Conservation (phyloP, 2,329 filamentous ascomycete genomes). For the Knoxdaviesia capensis region DNA sequence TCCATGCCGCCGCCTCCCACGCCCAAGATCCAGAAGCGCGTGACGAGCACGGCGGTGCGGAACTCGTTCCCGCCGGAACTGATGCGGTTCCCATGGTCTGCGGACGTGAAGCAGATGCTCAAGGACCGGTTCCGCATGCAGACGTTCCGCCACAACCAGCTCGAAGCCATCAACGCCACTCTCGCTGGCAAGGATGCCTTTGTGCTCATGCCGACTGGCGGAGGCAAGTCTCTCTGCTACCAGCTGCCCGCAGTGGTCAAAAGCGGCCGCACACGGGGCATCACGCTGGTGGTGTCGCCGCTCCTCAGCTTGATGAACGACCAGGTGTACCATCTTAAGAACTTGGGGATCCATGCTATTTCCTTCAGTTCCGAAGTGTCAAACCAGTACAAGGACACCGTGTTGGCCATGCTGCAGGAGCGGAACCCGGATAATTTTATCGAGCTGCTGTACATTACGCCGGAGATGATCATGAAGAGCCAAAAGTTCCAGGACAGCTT, state of each 20-base stretch:
- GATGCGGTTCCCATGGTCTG: slow-evolving; percentile 63
- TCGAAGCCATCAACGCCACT: slow-evolving; percentile 91
- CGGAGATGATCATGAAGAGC: slow-evolving; percentile 88
- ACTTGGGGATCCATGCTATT: slow-evolving; percentile 57
- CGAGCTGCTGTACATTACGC: slow-evolving; percentile 84
- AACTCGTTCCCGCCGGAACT: slow-evolving; percentile 24
- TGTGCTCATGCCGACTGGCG: slow-evolving; percentile 92
- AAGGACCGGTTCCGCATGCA: slow-evolving; percentile 68
- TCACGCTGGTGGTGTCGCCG: slow-evolving; percentile 90
- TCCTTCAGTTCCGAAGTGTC: slow-evolving; percentile 63
- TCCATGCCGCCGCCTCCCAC: slow-evolving; percentile 10
- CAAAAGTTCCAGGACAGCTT: slow-evolving; percentile 45
- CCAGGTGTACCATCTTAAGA: slow-evolving; percentile 66
- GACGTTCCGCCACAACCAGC: slow-evolving; percentile 76
- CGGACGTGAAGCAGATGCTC: slow-evolving; percentile 62
- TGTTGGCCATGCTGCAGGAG: slow-evolving; percentile 44
- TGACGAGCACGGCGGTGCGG: slow-evolving; percentile 10
- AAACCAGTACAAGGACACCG: slow-evolving; percentile 37
- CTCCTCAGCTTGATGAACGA: slow-evolving; percentile 94
- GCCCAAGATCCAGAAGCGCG: slow-evolving; percentile 11
- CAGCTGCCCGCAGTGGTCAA: slow-evolving; percentile 75
- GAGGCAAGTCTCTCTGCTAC: slow-evolving; percentile 92
- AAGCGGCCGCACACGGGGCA: slow-evolving; percentile 61
- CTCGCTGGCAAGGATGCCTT: slow-evolving; percentile 76
- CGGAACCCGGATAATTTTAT: slow-evolving; percentile 53